These are phyloP conservation scores for Petrea volubilis DNA, from an alignment of 257 asterid genomes.

Conservation along the genomic window DNA sequence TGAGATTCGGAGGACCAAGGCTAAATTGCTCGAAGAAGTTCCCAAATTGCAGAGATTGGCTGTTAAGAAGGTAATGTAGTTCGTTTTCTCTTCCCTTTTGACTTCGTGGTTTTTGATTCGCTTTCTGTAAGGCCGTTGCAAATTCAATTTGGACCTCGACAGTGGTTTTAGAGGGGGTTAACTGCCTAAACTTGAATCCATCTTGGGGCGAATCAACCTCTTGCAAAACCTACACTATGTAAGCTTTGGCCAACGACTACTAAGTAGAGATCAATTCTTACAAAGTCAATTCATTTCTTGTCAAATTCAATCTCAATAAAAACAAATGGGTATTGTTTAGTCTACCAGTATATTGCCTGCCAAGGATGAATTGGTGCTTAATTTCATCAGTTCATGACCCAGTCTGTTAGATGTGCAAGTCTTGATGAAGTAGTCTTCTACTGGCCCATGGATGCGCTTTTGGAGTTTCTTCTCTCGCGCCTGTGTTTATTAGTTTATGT, in stretches of 20 bases:
- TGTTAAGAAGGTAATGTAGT: conserved; percentile 52
- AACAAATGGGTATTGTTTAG: neutral
- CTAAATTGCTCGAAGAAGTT: conserved; percentile 63
- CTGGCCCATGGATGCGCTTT: neutral
- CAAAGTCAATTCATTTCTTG: neutral
- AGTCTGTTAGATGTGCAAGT: neutral
- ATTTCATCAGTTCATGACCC: neutral
- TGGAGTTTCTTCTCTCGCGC: conserved; percentile 1
- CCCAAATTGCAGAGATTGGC: conserved; percentile 84
- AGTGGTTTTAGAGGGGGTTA: neutral
- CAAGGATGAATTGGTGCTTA: conserved; percentile 11
- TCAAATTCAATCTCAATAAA: neutral
- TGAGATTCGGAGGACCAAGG: conserved; percentile 72
- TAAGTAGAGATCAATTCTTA: neutral
- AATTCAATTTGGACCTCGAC: neutral
- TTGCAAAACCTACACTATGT: neutral
- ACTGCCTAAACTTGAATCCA: neutral
- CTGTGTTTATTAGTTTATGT: neutral
- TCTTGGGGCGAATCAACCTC: neutral
- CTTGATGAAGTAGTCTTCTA: neutral
- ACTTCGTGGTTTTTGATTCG: neutral
- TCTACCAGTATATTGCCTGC: neutral
- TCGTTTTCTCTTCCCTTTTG: neutral
- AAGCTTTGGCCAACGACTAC: neutral
- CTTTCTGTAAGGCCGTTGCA: neutral